Conservation (phyloP, 192 early-diverging fungal species). For the Chytriomyces sp. region DNA sequence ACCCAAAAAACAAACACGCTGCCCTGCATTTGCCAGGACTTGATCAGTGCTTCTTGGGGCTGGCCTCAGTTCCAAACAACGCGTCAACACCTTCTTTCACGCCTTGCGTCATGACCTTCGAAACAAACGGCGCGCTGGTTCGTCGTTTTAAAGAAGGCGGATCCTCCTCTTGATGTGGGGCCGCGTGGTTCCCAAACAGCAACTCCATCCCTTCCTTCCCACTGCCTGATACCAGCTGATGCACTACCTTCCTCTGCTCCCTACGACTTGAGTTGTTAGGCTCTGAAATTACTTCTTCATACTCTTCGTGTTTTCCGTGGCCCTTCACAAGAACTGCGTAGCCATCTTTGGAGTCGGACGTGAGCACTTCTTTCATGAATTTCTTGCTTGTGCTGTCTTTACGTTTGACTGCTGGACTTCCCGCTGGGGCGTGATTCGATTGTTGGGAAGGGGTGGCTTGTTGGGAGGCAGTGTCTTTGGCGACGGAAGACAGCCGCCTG, state of each 20-base stretch:
- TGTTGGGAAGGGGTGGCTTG: too few species aligned
- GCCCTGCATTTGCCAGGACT: too few species aligned
- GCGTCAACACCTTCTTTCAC: constrained; percentile 13
- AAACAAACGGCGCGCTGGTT: not conserved
- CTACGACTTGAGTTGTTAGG: not conserved
- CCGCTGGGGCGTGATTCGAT: too few species aligned
- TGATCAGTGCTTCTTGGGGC: not conserved
- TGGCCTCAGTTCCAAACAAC: constrained; percentile 8
- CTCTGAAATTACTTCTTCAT: not conserved
- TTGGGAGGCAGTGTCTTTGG: too few species aligned
- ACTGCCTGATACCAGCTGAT: not conserved
- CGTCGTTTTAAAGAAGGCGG: not conserved
- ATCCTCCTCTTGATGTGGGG: not conserved
- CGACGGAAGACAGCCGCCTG: too few species aligned
- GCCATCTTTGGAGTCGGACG: constrained; percentile 7
- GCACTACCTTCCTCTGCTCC: not conserved
- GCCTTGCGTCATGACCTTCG: not conserved
- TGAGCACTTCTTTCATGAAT: not conserved
- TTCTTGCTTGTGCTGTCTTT: not conserved
- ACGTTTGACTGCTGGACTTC: not conserved
- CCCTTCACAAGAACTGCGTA: not conserved
- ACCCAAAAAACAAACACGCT: too few species aligned
- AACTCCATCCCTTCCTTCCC: constrained; percentile 14
- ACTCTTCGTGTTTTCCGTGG: constrained; percentile 4
- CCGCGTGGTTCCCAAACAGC: constrained; percentile 7